Evolutionary conservation across 352 stramenopile species (phyloP), one percentile per base, ranked within the genome.

Genomic region (Blastocystis sp.): DNA sequence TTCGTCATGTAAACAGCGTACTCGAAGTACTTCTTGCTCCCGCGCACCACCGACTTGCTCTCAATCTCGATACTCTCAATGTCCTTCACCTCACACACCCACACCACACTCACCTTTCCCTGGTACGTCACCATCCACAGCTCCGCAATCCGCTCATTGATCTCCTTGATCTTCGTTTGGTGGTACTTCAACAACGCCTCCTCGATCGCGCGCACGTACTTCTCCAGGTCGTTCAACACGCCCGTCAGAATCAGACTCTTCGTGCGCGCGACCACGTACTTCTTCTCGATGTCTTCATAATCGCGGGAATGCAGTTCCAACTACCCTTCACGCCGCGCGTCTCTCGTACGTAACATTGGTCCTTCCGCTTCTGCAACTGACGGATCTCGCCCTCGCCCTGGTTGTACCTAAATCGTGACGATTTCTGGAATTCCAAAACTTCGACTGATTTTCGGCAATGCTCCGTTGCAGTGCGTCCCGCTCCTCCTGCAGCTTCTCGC

Each of bases 121-220:
- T 98, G 98, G 94, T 99, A 99, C 1, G 97, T 99, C 45, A 98
- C 94, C 81, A 96, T 93, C 97, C 97, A 99, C 21, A 99, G 91
- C 69, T 98, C 96, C 33, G 94, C 93, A 90, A 99, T 98, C 79
- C 98, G 98, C 50, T 96, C 97, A 93, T 99, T 99, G 91, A 99
- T 99, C 89, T 99, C 96, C 62, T 94, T 94, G 69, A 99, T 98
- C 91, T 99, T 99, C 85, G 98, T 97, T 26, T 94, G 95, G 91
- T 99, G 98, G 91, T 98, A 99, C 69, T 96, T 92, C 61, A 98
- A 92, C 31, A 99, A 92, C 2, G 96, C 97, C 82, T 98, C 94
- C 90, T 99, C 97, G 1, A 98, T 93, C 0, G 94, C 94, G 24
- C 71, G 41, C 69, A 96, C 98, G 92, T 99, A 99, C 55, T 96